phyloP scores from a whole-genome alignment of 768 basidiomycete species.

The Nidularia sp. region DNA sequence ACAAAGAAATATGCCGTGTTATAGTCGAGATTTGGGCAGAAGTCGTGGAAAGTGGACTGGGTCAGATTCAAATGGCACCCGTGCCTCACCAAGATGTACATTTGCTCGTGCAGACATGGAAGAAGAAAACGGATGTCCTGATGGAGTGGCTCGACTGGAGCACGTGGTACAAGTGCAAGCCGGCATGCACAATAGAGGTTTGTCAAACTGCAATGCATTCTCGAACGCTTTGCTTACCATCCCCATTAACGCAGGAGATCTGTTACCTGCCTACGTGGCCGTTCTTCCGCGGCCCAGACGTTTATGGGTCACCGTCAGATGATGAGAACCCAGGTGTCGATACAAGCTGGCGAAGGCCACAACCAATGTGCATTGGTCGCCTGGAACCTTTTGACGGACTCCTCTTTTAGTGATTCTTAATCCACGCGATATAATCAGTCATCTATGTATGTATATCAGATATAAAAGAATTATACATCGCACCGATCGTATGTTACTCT shows the following conservation, averaged over 20 bases:
- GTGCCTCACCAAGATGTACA: neutral
- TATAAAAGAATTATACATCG: too few relatives aligned
- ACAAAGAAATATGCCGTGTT: constrained; percentile 4
- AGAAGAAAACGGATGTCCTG: neutral
- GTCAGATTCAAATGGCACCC: neutral
- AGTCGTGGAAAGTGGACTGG: neutral
- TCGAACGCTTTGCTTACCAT: neutral
- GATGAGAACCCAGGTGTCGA: too few relatives aligned
- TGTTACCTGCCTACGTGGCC: constrained; percentile 43
- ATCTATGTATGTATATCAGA: too few relatives aligned
- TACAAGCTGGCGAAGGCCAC: too few relatives aligned
- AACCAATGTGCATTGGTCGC: too few relatives aligned
- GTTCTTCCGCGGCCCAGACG: constrained; percentile 22
- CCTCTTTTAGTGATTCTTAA: too few relatives aligned
- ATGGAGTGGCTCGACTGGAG: constrained; percentile 5
- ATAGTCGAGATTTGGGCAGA: constrained; percentile 4
- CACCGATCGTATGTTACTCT: too few relatives aligned
- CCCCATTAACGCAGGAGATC: constrained; percentile 24
- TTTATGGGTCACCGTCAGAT: too few relatives aligned
- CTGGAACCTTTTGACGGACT: too few relatives aligned
- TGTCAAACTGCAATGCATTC: constrained; percentile 11
- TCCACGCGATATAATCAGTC: too few relatives aligned
- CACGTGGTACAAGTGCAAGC: constrained; percentile 1
- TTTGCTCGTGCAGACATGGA: neutral
- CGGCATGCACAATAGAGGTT: constrained; percentile 28